Evolutionary conservation across 2,329 filamentous ascomycete genomes (phyloP).

Genomic region (Claviceps arundinis): DNA sequence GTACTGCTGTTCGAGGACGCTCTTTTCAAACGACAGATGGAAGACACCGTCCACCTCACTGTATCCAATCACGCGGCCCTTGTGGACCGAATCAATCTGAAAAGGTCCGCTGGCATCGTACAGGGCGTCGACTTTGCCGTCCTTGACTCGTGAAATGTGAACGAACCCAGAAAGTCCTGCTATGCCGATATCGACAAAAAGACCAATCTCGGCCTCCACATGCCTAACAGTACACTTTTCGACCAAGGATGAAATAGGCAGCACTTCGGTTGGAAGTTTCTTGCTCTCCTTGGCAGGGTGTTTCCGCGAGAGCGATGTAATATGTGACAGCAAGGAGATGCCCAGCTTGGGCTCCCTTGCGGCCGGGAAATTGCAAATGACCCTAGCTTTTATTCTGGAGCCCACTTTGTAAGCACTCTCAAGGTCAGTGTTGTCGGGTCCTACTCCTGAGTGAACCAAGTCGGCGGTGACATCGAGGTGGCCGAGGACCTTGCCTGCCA

Average conservation of each 20-base stretch:
- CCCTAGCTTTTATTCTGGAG: constrained; percentile 69
- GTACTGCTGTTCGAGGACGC: constrained; percentile 74
- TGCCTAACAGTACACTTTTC: constrained; percentile 67
- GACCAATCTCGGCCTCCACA: constrained; percentile 66
- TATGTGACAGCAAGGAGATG: constrained; percentile 77
- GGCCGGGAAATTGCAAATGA: constrained; percentile 77
- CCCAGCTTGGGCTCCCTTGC: constrained; percentile 73
- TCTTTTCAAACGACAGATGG: constrained; percentile 71
- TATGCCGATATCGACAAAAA: constrained; percentile 60
- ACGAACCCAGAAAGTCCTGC: constrained; percentile 69
- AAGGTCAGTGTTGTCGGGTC: constrained; percentile 54
- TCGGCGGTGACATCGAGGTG: constrained; percentile 85
- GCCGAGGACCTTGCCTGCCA: constrained; percentile 84
- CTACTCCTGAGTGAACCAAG: constrained; percentile 72
- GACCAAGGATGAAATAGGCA: constrained; percentile 63
- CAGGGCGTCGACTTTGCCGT: constrained; percentile 76
- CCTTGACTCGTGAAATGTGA: constrained; percentile 84
- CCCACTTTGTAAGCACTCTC: constrained; percentile 71
- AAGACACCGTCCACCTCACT: constrained; percentile 78
- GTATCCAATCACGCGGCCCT: constrained; percentile 72
- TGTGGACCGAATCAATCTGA: constrained; percentile 65
- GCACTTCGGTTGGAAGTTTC: constrained; percentile 39
- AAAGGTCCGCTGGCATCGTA: constrained; percentile 65
- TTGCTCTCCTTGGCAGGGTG: constrained; percentile 22
- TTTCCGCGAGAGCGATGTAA: constrained; percentile 48